phyloP scores from a whole-genome alignment of 495 filamentous ascomycete genomes.

The Diplogelasinospora grovesii region DNA sequence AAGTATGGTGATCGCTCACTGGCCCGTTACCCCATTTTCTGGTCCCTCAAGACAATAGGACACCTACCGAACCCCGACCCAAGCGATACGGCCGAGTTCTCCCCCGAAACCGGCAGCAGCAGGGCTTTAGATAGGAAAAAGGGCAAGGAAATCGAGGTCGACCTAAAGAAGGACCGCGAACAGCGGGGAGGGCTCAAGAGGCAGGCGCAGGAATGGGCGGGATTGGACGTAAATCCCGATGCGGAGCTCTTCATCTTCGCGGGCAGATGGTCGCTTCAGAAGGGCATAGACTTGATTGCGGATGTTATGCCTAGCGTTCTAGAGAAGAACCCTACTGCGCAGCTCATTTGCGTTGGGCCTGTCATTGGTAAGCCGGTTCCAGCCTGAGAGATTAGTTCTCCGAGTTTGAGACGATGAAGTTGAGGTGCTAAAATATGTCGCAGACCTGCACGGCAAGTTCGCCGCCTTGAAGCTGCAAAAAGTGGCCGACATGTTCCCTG shows the following conservation, averaged over 20 bases:
- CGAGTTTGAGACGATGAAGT: too few relatives aligned
- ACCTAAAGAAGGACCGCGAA: constrained; percentile 26
- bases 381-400: too few relatives aligned
- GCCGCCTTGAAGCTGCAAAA: constrained; percentile 61
- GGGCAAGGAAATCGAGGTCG: constrained; percentile 49
- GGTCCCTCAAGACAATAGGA: constrained; percentile 63
- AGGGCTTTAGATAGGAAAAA: constrained; percentile 19
- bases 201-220: constrained; percentile 71
- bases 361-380: constrained; percentile 38
- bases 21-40: constrained; percentile 69
- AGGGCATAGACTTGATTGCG: constrained; percentile 70
- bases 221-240: constrained; percentile 52
- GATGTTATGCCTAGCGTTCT: constrained; percentile 64
- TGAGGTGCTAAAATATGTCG: neutral
- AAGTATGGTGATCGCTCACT: constrained; percentile 69
- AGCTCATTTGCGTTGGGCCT: constrained; percentile 64
- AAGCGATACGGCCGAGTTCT: constrained; percentile 62
- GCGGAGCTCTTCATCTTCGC: constrained; percentile 72
- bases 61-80: constrained; percentile 68
- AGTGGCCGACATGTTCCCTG: constrained; percentile 64
- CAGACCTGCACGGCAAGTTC: constrained; percentile 67
- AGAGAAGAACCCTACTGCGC: constrained; percentile 53
- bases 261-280: constrained; percentile 71
- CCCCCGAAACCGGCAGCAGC: constrained; percentile 16
- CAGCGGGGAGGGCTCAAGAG: constrained; percentile 46